Conservation (phyloP, 176 grass and related monocot genomes). For the Panicum miliaceum region DNA sequence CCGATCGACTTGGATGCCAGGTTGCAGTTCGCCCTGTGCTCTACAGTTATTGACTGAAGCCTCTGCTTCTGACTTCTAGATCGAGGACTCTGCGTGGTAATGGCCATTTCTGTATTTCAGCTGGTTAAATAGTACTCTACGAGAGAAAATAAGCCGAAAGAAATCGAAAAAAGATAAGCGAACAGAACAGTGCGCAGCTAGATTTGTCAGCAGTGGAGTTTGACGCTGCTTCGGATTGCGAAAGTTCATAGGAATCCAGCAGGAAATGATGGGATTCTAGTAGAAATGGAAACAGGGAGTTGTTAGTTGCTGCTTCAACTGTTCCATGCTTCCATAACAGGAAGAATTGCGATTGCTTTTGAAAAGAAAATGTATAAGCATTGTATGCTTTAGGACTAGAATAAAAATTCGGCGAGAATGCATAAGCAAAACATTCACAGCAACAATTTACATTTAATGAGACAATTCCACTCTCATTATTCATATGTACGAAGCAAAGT, state of each 20-base stretch:
- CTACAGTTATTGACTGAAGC: not conserved
- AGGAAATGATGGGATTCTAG: not conserved
- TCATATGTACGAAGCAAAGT: conserved; percentile 40
- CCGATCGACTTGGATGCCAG: not conserved
- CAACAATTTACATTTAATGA: not conserved
- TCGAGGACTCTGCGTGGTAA: not conserved
- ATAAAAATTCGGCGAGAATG: not conserved
- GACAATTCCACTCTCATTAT: conserved; percentile 24
- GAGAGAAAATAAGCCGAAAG: too few species aligned
- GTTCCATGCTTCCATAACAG: not conserved
- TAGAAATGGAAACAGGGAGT: not conserved
- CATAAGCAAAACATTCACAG: not conserved
- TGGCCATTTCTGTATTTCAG: too few species aligned
- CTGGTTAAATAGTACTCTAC: too few species aligned
- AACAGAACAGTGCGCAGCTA: too few species aligned
- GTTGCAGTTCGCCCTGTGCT: not conserved
- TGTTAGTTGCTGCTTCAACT: not conserved
- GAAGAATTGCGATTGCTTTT: not conserved
- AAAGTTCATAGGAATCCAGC: not conserved
- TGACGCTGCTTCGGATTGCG: not conserved
- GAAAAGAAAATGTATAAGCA: not conserved
- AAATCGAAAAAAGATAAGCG: too few species aligned
- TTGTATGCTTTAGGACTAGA: not conserved
- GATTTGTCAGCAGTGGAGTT: not conserved
- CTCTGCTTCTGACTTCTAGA: not conserved